phyloP scores from a whole-genome alignment of 768 basidiomycete genomes.

The Phaeolepiota aurea region DNA sequence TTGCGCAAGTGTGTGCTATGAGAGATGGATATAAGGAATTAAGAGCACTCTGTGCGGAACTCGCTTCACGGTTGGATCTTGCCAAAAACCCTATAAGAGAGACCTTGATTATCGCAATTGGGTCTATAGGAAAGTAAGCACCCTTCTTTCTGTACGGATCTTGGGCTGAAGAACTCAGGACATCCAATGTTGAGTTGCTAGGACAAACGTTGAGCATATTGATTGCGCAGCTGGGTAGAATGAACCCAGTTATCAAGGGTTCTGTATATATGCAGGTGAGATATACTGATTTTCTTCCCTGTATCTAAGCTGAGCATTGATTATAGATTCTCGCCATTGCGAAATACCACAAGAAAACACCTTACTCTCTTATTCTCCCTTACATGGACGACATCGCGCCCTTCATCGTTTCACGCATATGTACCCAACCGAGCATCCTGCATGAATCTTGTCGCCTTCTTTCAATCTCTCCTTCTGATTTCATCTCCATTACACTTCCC shows the following conservation, averaged over 20 bases:
- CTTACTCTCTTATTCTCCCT: slow-evolving; percentile 62
- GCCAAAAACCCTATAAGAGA: slow-evolving; percentile 47
- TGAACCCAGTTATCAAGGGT: slow-evolving; percentile 64
- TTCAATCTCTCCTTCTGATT: slow-evolving; percentile 43
- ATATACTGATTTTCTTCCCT: slow-evolving; percentile 2
- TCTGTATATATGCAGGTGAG: slow-evolving; percentile 60
- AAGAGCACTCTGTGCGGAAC: slow-evolving; percentile 31
- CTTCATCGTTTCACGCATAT: slow-evolving; percentile 51
- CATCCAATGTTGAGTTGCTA: slow-evolving; percentile 41
- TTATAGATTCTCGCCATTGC: slow-evolving; percentile 51
- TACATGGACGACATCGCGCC: slow-evolving; percentile 62
- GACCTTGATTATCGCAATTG: slow-evolving; percentile 54
- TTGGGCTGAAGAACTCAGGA: slow-evolving; percentile 21
- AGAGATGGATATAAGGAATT: slow-evolving; percentile 21
- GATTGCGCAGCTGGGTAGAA: slow-evolving; percentile 56
- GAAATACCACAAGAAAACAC: slow-evolving; percentile 47
- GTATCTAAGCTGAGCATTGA: slow-evolving; percentile 1
- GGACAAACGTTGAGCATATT: slow-evolving; percentile 54
- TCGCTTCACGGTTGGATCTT: slow-evolving; percentile 41
- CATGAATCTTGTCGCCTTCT: slow-evolving; percentile 65
- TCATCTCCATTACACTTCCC: slow-evolving; percentile 54
- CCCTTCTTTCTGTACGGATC: background rate
- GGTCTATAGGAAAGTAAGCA: slow-evolving; percentile 43
- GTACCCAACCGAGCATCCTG: slow-evolving; percentile 50
- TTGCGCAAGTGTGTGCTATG: slow-evolving; percentile 34